Evolutionary conservation across 2,329 filamentous ascomycete genomes (phyloP), one percentile per base, ranked within the genome.

Genomic region (Scolecobasidium constrictum): DNA sequence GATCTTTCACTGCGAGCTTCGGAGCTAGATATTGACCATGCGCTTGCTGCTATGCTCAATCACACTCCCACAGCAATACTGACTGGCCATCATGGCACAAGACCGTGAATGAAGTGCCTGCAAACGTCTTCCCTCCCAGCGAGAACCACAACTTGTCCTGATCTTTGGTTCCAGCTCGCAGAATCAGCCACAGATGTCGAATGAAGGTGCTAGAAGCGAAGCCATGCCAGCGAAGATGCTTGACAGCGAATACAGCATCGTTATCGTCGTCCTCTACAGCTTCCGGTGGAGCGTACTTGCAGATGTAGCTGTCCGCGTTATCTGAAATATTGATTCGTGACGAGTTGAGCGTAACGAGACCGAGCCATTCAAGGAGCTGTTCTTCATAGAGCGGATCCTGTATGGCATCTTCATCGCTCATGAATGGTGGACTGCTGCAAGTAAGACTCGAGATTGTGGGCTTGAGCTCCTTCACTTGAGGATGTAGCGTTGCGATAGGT

Each of bases 301-400:
- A 82, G 3, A 92, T 63, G 53, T 81, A 84, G 0, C 75, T 64
- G 58, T 90, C 81, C 22, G 86, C 71, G 4, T 54, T 56, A 57
- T 88, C 82, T 7, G 55, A 56, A 3, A 61, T 56, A 9, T 60
- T 52, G 15, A 88, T 56, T 18, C 83, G 69, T n/a, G 80, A 76
- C 44, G 82, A 86, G 7, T 68, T 62, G 1, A 87, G 66, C 9
- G 73, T 69, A 4, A 81, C 56, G n/a, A 93, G 61, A 2, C 78
- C 78, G 1, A 90, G 55, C 79, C 82, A 92, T 61, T 92, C 85
- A 49, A 87, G 78, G 11, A 81, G 55, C 15, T 80, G 77, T 0
- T 72, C 67, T 1, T 75, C 73, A 47, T 86, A 77, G 45, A 28
- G 18, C 16, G 21, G 16, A 26, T 42, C 39, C 19, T 7, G 3